Conservation (phyloP, 148 eudicot genomes). For the Fagopyrum tataricum region DNA sequence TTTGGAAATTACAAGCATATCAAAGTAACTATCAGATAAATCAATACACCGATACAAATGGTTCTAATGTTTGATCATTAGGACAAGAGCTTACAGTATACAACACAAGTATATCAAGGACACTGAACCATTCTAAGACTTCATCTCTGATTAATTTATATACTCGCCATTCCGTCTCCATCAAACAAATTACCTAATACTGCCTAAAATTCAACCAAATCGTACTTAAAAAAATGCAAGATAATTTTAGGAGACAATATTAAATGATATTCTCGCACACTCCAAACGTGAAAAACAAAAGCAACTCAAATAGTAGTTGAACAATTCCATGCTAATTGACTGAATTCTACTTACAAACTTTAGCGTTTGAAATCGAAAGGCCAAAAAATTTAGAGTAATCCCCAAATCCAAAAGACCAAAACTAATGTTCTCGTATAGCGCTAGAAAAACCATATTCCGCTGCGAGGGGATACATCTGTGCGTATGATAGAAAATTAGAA, state of each 20-base stretch:
- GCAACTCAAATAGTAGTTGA: neutral
- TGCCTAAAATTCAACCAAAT: neutral
- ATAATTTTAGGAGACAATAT: neutral
- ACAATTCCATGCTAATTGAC: neutral
- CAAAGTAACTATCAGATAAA: neutral
- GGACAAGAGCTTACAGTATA: neutral
- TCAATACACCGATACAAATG: neutral
- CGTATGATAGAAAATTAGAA: neutral
- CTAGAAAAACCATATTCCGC: neutral
- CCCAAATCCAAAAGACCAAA: neutral
- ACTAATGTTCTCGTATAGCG: neutral
- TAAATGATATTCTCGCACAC: neutral
- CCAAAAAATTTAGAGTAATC: neutral
- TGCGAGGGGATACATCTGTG: neutral
- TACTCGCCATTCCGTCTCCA: neutral
- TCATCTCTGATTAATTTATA: neutral
- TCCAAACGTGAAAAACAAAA: neutral
- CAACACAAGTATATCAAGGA: neutral
- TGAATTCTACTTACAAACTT: neutral
- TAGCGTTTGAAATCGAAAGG: neutral
- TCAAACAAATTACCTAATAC: conserved; percentile 4
- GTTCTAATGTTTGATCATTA: neutral
- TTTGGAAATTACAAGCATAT: neutral
- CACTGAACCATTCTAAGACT: neutral
- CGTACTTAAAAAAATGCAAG: too few relatives aligned